Conservation (phyloP, 495 filamentous ascomycete genomes). For the Ramalina peruviana region DNA sequence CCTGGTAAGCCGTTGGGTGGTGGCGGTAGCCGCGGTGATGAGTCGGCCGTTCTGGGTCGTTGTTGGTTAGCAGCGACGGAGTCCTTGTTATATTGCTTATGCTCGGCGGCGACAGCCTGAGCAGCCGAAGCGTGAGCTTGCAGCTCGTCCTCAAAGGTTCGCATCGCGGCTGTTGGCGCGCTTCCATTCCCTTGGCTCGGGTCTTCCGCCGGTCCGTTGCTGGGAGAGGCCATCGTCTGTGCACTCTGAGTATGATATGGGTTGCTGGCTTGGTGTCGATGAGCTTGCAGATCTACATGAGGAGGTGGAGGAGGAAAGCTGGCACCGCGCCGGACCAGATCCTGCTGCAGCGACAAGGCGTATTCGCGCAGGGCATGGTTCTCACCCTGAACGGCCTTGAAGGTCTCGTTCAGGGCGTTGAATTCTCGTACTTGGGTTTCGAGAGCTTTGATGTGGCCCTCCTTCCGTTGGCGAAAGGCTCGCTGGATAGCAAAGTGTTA, state of each 20-base stretch:
- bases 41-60: neutral
- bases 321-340: constrained; percentile 70
- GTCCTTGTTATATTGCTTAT: constrained; percentile 20
- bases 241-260: neutral
- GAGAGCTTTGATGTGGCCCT: constrained; percentile 92
- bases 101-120: constrained; percentile 17
- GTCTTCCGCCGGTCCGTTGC: neutral
- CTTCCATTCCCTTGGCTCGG: neutral
- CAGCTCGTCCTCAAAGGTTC: constrained; percentile 19
- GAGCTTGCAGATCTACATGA: constrained; percentile 32
- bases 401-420: constrained; percentile 51
- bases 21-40: too few species aligned
- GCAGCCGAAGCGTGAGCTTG: constrained; percentile 25
- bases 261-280: neutral
- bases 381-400: constrained; percentile 64
- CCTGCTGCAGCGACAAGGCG: constrained; percentile 75
- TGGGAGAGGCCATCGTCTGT: neutral
- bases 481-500: constrained; percentile 38
- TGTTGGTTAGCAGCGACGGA: neutral
- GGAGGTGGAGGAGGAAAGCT: constrained; percentile 72
- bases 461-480: constrained; percentile 94
- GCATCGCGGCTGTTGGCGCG: constrained; percentile 27
- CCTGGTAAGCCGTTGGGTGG: too few species aligned
- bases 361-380: constrained; percentile 87
- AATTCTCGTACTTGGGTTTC: constrained; percentile 79